A percentile compares a stretch with the other conserved stretches of the same genome.
Evolutionary conservation across 2,329 filamentous ascomycete species (phyloP).

Genomic region (Ophiostoma triangulosporum): DNA sequence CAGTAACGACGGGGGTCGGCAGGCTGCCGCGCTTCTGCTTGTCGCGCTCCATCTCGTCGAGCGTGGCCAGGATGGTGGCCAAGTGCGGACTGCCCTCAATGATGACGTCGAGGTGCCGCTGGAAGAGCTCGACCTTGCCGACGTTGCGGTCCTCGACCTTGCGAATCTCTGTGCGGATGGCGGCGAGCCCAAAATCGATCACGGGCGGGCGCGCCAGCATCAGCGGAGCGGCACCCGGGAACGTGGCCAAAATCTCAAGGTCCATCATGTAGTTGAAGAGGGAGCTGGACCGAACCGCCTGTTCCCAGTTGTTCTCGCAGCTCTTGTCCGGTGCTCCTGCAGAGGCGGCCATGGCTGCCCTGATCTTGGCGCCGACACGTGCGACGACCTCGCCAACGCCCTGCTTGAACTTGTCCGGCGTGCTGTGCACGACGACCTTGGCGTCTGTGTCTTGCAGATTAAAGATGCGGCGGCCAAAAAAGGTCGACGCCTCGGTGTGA

Average conservation of each 20-base stretch:
- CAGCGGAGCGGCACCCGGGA: conserved; percentile 23
- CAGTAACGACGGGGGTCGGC: background rate
- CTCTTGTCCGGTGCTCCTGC: background rate
- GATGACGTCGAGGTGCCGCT: conserved; percentile 11
- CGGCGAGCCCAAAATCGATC: conserved; percentile 68
- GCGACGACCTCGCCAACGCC: conserved; percentile 22
- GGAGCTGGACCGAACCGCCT: conserved; percentile 12
- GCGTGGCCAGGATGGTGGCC: conserved; percentile 8
- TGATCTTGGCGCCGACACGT: conserved; percentile 12
- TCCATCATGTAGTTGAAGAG: conserved; percentile 14
- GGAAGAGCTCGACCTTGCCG: conserved; percentile 12
- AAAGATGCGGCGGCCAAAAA: conserved; percentile 14
- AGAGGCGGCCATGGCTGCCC: background rate
- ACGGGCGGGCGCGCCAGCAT: conserved; percentile 43
- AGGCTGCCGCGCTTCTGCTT: conserved; percentile 5
- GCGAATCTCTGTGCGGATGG: conserved; percentile 11
- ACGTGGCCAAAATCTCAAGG: conserved; percentile 14
- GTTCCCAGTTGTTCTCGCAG: conserved; percentile 14
- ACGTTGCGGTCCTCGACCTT: conserved; percentile 10
- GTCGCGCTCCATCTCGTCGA: conserved; percentile 13
- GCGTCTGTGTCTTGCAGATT: conserved; percentile 12
- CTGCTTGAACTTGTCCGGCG: conserved; percentile 21
- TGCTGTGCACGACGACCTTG: conserved; percentile 11
- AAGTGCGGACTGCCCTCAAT: conserved; percentile 12
- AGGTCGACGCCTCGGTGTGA: conserved; percentile 14